Percentiles rank a stretch among this genome's conserved stretches.
These are phyloP conservation scores for Aspergillus eucalypticola DNA, from an alignment of 2,329 filamentous ascomycete species.

Conservation along the genomic window DNA sequence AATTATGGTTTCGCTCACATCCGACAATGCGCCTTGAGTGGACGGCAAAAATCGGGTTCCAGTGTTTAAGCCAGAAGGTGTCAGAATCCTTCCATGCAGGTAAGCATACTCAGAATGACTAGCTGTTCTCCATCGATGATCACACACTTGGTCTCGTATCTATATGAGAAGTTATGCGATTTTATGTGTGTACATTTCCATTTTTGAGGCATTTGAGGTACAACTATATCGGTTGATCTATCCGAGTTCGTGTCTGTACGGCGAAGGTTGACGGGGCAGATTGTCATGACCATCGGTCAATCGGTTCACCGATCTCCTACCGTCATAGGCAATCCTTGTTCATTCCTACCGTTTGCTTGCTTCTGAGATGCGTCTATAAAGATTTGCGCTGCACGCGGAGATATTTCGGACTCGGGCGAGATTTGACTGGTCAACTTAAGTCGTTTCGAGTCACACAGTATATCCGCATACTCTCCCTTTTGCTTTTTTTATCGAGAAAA, in stretches of 20 bases:
- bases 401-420: no score
- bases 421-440: no score
- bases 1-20: background rate
- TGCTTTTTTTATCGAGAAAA: no score
- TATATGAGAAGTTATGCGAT: background rate
- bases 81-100: background rate
- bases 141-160: background rate
- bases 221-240: background rate
- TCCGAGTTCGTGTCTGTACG: background rate
- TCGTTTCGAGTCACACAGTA: no score
- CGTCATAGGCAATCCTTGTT: no score
- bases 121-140: background rate
- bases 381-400: no score
- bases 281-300: no score
- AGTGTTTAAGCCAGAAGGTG: background rate
- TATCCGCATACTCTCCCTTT: no score
- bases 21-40: background rate
- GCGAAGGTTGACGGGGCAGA: no score
- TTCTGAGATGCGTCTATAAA: no score
- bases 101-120: background rate
- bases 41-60: slow-evolving; percentile 1
- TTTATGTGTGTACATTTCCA: background rate
- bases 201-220: background rate
- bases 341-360: no score
- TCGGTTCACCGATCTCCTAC: no score